Conservation (phyloP, 129 eudicot genomes). For the Ambrosia trifida region DNA sequence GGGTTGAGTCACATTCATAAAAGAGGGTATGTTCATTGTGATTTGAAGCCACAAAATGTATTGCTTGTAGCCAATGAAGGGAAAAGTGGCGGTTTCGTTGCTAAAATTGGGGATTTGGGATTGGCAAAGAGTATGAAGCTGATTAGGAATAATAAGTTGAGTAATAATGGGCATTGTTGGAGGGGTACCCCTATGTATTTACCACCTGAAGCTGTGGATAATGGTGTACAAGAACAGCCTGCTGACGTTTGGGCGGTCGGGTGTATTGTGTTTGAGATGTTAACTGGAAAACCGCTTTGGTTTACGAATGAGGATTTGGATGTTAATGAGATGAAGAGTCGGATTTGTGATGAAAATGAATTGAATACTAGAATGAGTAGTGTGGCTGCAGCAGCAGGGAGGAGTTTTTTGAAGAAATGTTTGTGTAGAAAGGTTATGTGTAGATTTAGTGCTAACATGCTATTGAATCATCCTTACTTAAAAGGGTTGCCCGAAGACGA, state of each 20-base stretch:
- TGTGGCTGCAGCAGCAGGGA: conserved; percentile 46
- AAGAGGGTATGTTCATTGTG: conserved; percentile 74
- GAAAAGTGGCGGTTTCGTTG: conserved; percentile 29
- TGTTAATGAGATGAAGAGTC: conserved; percentile 33
- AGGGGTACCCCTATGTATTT: conserved; percentile 55
- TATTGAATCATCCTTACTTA: conserved; percentile 55
- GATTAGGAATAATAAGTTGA: conserved; percentile 36
- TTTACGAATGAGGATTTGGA: conserved; percentile 24
- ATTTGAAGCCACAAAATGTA: conserved; percentile 63
- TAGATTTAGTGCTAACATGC: conserved; percentile 58
- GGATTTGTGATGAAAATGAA: conserved; percentile 39
- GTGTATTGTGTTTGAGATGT: conserved; percentile 64
- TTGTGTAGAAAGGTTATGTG: conserved; percentile 54
- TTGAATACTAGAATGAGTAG: conserved; percentile 6
- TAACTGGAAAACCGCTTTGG: conserved; percentile 67
- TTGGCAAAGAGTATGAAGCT: conserved; percentile 53
- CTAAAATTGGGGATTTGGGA: conserved; percentile 74
- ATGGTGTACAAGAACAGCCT: conserved; percentile 48
- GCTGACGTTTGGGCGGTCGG: conserved; percentile 75
- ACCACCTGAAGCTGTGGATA: conserved; percentile 61
- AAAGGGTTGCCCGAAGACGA: conserved; percentile 42
- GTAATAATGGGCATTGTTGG: conserved; percentile 30
- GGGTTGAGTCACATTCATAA: conserved; percentile 57
- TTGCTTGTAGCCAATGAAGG: conserved; percentile 41
- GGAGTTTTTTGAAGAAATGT: conserved; percentile 61